Evolutionary conservation across 352 stramenopile genomes (phyloP), one percentile per base, ranked within the genome.

Genomic region (Pythium sukuiense): DNA sequence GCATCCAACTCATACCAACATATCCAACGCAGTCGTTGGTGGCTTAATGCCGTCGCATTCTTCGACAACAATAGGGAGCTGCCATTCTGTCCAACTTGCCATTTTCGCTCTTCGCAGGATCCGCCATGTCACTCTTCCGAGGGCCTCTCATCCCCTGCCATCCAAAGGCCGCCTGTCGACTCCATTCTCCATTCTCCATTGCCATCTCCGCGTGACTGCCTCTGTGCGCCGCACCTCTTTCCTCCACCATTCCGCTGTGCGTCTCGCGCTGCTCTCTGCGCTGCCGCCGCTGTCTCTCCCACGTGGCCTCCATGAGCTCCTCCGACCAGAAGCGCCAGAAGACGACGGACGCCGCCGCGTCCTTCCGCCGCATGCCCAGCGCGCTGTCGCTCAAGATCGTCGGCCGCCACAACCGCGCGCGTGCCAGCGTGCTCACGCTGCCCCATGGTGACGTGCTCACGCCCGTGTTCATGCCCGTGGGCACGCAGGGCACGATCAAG

Each of bases 381-480:
- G 76, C 76, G 33, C 58, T 87, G 58, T 76, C 57, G 46, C 78
- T 87, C 48, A 67, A 80, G 26, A 76, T 86, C 63, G 61, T 86
- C 29, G 78, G 69, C 0, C 72, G 73, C 5, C 59, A 81, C 66
- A 72, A 83, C 60, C 79, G 80, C 48, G 87, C 88, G 24, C 80
- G 90, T 37, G 91, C 90, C 9, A 76, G 72, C 32, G 87, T 88
- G 39, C 75, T 97, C 54, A 78, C 77, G 45, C 72, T 97, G 46
- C 88, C 88, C 6, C 92, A 98, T 66, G 92, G 92, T 37, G 66
- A 76, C 24, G 88, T 99, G 43, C 77, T 73, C 29, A 98, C 95
- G 49, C 95, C 96, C 3, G 89, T 98, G 30, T 99, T 99, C 75
- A 98, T 99, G 96, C 95, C 96, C 1, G 96, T 99, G 26, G 97